Conservation (phyloP, 768 basidiomycete genomes). For the Suillus lakei region DNA sequence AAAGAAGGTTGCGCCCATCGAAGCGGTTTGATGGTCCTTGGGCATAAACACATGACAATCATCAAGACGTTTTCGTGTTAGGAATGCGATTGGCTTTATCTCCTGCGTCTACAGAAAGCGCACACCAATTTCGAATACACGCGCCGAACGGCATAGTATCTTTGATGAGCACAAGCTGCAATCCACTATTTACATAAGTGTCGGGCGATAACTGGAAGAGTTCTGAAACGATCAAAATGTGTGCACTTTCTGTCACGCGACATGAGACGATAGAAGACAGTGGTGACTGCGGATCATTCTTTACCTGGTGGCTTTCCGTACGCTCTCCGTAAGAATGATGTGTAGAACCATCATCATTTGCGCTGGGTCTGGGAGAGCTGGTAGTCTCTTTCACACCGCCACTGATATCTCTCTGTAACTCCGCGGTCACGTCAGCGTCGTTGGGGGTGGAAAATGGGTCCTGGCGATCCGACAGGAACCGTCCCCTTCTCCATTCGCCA, state of each 20-base stretch:
- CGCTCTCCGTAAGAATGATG: constrained; percentile 1
- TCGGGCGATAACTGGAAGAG: neutral
- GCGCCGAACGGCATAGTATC: neutral
- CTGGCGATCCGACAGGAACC: neutral
- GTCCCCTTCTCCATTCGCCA: neutral
- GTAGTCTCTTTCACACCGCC: neutral
- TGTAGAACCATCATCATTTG: neutral
- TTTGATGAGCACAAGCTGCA: neutral
- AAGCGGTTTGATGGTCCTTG: constrained; percentile 15
- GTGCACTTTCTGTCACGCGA: constrained; percentile 9
- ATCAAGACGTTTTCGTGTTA: neutral
- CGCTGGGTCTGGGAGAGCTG: constrained; percentile 5
- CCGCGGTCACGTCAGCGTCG: constrained; percentile 17
- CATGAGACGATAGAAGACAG: constrained; percentile 6
- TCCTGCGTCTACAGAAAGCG: neutral
- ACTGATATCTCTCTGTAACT: constrained; percentile 19
- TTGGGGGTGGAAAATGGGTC: neutral
- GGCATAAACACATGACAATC: neutral
- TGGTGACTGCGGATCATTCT: constrained; percentile 9
- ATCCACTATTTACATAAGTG: neutral
- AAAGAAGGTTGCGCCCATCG: constrained; percentile 18
- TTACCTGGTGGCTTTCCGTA: constrained; percentile 4
- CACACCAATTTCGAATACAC: neutral
- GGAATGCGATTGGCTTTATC: neutral
- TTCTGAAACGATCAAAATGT: neutral